Evolutionary conservation across 2,329 filamentous ascomycete genomes (phyloP).

Genomic region (Fusarium sp.): DNA sequence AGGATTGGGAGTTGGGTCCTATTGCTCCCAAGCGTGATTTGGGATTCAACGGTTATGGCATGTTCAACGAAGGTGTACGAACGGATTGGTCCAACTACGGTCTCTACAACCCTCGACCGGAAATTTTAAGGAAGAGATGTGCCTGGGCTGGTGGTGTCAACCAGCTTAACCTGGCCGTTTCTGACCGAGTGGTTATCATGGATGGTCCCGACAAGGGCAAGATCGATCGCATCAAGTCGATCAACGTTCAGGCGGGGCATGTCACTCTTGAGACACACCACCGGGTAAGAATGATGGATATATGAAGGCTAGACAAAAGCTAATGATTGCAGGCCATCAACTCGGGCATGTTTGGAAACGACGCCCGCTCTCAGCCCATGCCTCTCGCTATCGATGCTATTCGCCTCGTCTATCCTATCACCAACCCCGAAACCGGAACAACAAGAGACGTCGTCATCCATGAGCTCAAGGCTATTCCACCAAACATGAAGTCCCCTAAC

Average conservation of each 20-base stretch:
- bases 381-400: slow-evolving; percentile 77
- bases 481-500: slow-evolving; percentile 59
- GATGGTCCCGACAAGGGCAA: slow-evolving; percentile 84
- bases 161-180: slow-evolving; percentile 71
- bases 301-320: not conserved
- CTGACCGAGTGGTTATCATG: slow-evolving; percentile 85
- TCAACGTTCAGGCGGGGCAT: slow-evolving; percentile 67
- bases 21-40: slow-evolving; percentile 82
- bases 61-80: slow-evolving; percentile 56
- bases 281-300: slow-evolving; percentile 63
- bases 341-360: slow-evolving; percentile 49
- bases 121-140: slow-evolving; percentile 58
- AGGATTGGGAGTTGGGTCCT: slow-evolving; percentile 83
- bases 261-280: slow-evolving; percentile 73
- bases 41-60: slow-evolving; percentile 72
- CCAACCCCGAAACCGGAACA: slow-evolving; percentile 71
- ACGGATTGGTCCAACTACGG: slow-evolving; percentile 53
- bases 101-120: slow-evolving; percentile 45
- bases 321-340: slow-evolving; percentile 45
- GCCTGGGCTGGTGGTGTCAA: slow-evolving; percentile 67
- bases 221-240: slow-evolving; percentile 76
- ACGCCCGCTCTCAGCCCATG: slow-evolving; percentile 49
- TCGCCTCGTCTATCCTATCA: slow-evolving; percentile 83
- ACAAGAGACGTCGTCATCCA: slow-evolving; percentile 82
- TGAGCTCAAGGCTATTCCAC: slow-evolving; percentile 69